Base-by-base conservation (phyloP, 176 grass and related monocot species). In the Rhipidocladum racemiflorum region DNA sequence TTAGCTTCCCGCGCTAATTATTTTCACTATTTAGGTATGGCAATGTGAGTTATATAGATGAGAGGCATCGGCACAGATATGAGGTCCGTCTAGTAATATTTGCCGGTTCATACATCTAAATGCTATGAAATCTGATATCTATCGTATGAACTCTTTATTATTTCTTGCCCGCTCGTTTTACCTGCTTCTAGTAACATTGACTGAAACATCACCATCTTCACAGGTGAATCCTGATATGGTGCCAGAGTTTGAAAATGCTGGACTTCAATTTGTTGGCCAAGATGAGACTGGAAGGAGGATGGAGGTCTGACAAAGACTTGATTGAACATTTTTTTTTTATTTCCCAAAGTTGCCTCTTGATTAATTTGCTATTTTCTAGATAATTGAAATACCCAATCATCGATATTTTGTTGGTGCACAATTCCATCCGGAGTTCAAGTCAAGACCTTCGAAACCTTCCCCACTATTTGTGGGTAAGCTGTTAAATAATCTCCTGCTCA, bases 381-480 rank as follows among this genome's bases (percentile, higher is more conserved):
- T 99, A 74, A 91, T 99, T 62, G 93, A 99, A 85, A 43, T 99
- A 65, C 93, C 93, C 65, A 85, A 69, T 53, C 97, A 96, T 64
- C 87, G 46, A 48, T 99, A 90, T 85, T 99, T 93, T 61, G 83
- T 99, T 67, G 97, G 97, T 0, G 87, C 94, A 64, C 97, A 99
- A 74, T 99, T 99, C 74, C 97, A 99, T 91, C 97, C 93, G 0
- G 97, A 99, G 81, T 99, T 99, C 80, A 93, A 95, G 87, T 99
- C 97, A 66, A 88, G 92, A 74, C 93, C 97, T 66, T 88, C 92
- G 63, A 96, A 90, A 29, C 97, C 97, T 73, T 96, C 97, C 67
- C 89, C 93, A 20, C 76, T 96, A 44, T 99, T 99, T 92, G 83
- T 93, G 67, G 97, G 97, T 99, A 91, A 90, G 76, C 55, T 74